These are phyloP conservation scores for Phytophthora hibernalis DNA, from an alignment of 352 stramenopile species.

Conservation along the genomic window DNA sequence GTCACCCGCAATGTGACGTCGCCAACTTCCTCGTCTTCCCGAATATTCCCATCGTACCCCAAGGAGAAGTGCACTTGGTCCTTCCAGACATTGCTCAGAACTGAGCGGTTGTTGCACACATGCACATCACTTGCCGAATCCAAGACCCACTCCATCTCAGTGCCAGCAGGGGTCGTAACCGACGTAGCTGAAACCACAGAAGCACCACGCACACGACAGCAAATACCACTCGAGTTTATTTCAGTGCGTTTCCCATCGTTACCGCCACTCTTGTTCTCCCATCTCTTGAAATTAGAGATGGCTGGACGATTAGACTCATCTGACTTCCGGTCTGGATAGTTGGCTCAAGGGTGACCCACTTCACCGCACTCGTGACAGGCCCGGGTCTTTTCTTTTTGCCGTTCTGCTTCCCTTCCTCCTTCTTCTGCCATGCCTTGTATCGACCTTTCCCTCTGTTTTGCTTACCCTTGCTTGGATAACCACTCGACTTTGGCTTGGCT, in stretches of 20 bases:
- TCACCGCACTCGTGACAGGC: slow-evolving; percentile 4
- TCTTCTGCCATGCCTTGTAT: too few relatives aligned
- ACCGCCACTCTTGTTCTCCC: background rate
- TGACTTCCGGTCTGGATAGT: too few relatives aligned
- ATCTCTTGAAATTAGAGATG: too few relatives aligned
- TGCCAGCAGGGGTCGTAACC: background rate
- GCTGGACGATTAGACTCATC: too few relatives aligned
- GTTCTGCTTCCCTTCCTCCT: too few relatives aligned
- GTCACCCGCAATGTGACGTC: background rate
- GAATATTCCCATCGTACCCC: background rate
- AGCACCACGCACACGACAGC: background rate
- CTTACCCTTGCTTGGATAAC: too few relatives aligned
- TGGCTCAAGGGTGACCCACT: background rate
- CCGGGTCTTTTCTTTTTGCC: background rate
- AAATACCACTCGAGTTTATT: background rate
- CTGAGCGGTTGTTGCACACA: slow-evolving; percentile 4
- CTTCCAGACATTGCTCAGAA: background rate
- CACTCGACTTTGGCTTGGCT: too few relatives aligned
- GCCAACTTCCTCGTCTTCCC: background rate
- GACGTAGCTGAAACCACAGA: background rate
- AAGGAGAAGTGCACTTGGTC: background rate
- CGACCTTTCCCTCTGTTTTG: too few relatives aligned
- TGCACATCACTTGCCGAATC: slow-evolving; percentile 17
- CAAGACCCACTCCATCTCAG: slow-evolving; percentile 12
- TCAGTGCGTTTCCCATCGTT: background rate